Evolutionary conservation across 305 asterid species (phyloP).

Genomic region (Fraxinus paxiana): DNA sequence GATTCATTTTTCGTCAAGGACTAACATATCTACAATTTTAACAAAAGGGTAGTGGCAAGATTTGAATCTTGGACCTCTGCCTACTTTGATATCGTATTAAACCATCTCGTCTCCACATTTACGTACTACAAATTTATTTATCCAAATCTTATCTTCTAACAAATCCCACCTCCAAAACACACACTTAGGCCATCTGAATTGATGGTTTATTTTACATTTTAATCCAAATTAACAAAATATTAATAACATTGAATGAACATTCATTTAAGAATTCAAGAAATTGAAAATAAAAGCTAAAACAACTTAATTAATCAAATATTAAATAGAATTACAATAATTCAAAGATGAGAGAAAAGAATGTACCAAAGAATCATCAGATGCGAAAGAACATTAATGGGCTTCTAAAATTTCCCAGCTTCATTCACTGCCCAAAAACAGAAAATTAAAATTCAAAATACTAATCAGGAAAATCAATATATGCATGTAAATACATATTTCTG

Average conservation of each 20-base stretch:
- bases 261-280: neutral
- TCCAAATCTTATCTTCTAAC: neutral
- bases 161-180: neutral
- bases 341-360: slow-evolving; percentile 3
- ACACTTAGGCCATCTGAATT: neutral
- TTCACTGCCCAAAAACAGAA: slow-evolving; percentile 28
- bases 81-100: neutral
- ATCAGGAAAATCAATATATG: neutral
- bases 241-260: neutral
- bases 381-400: slow-evolving; percentile 23
- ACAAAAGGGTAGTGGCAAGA: neutral
- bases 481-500: neutral
- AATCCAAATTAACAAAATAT: slow-evolving; percentile 3
- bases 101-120: neutral
- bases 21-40: neutral
- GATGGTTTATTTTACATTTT: neutral
- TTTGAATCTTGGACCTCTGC: neutral
- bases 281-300: neutral
- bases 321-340: neutral
- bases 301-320: slow-evolving; percentile 1
- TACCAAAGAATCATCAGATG: slow-evolving; percentile 42
- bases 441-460: neutral
- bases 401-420: slow-evolving; percentile 23
- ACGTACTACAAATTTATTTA: neutral
- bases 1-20: neutral